Evolutionary conservation across 495 filamentous ascomycete species (phyloP).

Genomic region (Beverwykella pulmonaria): DNA sequence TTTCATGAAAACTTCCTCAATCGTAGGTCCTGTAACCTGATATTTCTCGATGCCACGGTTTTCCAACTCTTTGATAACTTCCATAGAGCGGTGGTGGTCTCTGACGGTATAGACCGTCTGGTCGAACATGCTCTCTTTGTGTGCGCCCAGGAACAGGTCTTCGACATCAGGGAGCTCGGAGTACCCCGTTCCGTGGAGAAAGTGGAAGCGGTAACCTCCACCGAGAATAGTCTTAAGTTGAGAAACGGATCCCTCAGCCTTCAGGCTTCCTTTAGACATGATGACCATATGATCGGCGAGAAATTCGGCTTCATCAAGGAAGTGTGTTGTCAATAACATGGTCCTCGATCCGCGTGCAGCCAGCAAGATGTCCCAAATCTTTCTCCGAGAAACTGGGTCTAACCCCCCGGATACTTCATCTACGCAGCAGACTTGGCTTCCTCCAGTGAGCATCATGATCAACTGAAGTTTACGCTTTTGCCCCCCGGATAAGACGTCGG

Average conservation of each 20-base stretch:
- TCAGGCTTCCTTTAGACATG: constrained; percentile 44
- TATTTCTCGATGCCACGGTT: constrained; percentile 65
- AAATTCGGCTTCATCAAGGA: constrained; percentile 49
- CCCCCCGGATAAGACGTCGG: constrained; percentile 76
- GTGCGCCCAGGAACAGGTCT: constrained; percentile 49
- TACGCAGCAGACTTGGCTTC: constrained; percentile 80
- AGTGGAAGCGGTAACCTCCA: constrained; percentile 73
- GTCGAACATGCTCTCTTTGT: constrained; percentile 64
- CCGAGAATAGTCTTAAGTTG: constrained; percentile 46
- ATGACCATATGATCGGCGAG: constrained; percentile 48
- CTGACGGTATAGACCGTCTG: constrained; percentile 67
- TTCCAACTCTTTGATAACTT: constrained; percentile 68
- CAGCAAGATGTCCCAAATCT: constrained; percentile 88
- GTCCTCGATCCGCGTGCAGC: constrained; percentile 76
- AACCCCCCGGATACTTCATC: constrained; percentile 85
- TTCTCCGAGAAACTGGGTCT: constrained; percentile 77
- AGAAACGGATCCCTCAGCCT: constrained; percentile 43
- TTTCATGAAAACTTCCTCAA: constrained; percentile 85
- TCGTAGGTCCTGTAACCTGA: constrained; percentile 78
- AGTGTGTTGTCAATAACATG: constrained; percentile 78
- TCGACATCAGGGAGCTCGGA: constrained; percentile 54
- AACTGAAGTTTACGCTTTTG: constrained; percentile 91
- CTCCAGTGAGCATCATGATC: constrained; percentile 90
- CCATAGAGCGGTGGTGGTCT: constrained; percentile 64
- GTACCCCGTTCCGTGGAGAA: constrained; percentile 56